Evolutionary conservation across 2,329 filamentous ascomycete species (phyloP), one percentile per base, ranked within the genome.

Genomic region (Cyphellophora attinorum): DNA sequence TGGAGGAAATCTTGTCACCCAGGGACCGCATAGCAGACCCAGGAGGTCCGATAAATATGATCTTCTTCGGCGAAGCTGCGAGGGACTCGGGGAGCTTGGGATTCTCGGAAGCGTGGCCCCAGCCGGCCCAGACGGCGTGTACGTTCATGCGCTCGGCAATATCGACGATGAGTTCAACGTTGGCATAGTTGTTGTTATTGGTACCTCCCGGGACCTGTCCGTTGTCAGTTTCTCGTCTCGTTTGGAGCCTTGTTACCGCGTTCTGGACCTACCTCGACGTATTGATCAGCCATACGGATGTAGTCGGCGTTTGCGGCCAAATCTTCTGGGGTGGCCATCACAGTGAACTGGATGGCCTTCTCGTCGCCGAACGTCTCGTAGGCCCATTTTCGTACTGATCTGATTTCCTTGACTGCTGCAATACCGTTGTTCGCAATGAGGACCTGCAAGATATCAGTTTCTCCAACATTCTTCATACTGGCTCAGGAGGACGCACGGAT

Each of bases 141-240:
- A 98, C 91, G 52, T 89, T 78, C 86, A 95, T 96, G 44, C 91
- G 85, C 72, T 98, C 91, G 16, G 91, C 91, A 58, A 98, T 79
- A 68, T 98, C 91, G 48, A 98, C 91, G 62, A 98, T 98, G 58
- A 98, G 73, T 68, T 98, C 91, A 41, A 98, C 91, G 60, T 98
- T 98, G 66, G 91, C 91, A 65, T 98, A 98, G 66, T 98, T 98
- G 79, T 98, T 94, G 74, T 98, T 98, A 70, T 98, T 98, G 44
- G 91, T 98, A 57, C 91, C 91, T 56, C 91, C 91, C 19, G 91
- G 91, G 42, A 98, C 89, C 70, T 74, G 52, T 42, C 29, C 23
- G 19, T 21, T n/a, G 12, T 16, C 28, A 17, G 17, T 35, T 39
- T 6, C 19, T 31, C 27, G 10, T 8, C 10, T 33, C 8, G n/a